Evolutionary conservation across 169 alveolate species (phyloP), one percentile per base, ranked within the genome.

Genomic region (Plasmodium knowlesi): DNA sequence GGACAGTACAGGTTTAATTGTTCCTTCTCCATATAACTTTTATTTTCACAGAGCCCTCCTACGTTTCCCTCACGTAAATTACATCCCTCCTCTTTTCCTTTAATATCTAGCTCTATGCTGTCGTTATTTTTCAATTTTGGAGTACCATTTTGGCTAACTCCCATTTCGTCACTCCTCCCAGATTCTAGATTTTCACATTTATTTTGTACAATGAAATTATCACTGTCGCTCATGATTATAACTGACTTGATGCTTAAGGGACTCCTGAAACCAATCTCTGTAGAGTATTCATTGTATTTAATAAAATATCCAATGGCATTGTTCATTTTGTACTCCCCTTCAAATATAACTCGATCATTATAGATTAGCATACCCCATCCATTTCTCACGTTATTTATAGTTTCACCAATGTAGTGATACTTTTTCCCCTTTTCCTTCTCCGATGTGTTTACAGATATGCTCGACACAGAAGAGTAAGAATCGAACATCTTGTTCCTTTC

Each of bases 321-420:
- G 53, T 95, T 94, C 89, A 84, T 83, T 90, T 92, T 90, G 81
- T 95, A 95, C 83, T 93, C 95, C 22, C 97, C 97, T 82, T 95
- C 97, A 71, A 93, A 95, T 28, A 95, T 74, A 5, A 95, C 94
- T 78, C 93, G 57, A 57, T 95, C 92, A 46, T 82, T 83, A 73
- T 90, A 92, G 30, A 95, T 93, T 14, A 95, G 73, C 88, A 95
- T 90, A 2, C 97, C 97, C 97, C 97, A 95, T 16, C 97, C 97
- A 88, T 95, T 92, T 32, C 97, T 34, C 16, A 90, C 72, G 83
- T 92, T 95, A 61, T 95, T 95, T 4, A 95, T 25, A 0, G 97
- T 92, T 28, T 95, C 97, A 6, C 97, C 97, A 41, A 90, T 90
- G 16, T 95, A 95, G 53, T 89, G 93, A 74, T 78, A 95, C 72